These are phyloP conservation scores for Hemerocallis citrina DNA, from an alignment of 106 monocot genomes.

Conservation along the genomic window DNA sequence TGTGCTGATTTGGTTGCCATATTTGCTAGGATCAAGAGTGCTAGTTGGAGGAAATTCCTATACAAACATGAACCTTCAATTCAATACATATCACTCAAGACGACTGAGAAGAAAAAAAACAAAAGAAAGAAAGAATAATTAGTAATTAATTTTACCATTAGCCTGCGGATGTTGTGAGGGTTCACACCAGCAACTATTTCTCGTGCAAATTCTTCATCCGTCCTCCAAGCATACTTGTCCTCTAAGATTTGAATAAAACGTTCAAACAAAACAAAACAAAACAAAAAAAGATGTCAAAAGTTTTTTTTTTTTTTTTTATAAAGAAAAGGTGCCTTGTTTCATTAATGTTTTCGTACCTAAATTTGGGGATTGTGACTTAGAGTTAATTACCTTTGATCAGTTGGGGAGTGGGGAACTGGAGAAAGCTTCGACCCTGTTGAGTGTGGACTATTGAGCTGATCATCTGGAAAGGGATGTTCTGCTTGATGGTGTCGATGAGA, in stretches of 20 bases:
- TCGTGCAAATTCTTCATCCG: conserved; percentile 59
- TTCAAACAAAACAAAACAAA: too few species aligned
- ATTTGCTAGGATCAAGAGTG: conserved; percentile 37
- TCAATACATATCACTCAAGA: background rate
- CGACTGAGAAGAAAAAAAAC: background rate
- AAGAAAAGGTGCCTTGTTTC: too few species aligned
- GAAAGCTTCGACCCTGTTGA: conserved; percentile 22
- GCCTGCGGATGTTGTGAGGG: conserved; percentile 38
- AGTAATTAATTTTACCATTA: conserved; percentile 18
- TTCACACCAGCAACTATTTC: conserved; percentile 67
- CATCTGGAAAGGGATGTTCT: conserved; percentile 57
- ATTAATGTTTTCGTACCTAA: too few species aligned
- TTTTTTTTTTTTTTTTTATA: background rate
- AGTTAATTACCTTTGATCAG: conserved; percentile 41
- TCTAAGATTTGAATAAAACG: conserved; percentile 10
- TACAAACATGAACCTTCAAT: background rate
- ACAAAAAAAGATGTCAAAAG: background rate
- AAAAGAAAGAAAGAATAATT: background rate
- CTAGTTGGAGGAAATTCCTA: conserved; percentile 65
- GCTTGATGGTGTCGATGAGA: conserved; percentile 15
- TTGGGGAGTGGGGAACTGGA: conserved; percentile 53
- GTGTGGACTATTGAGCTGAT: conserved; percentile 29
- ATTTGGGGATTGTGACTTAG: background rate
- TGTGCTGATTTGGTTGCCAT: conserved; percentile 46
- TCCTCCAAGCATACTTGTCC: conserved; percentile 45